A percentile compares a stretch with the other conserved stretches of the same genome.
phyloP scores from a whole-genome alignment of 2,329 filamentous ascomycete species.

The Calonectria naviculata region DNA sequence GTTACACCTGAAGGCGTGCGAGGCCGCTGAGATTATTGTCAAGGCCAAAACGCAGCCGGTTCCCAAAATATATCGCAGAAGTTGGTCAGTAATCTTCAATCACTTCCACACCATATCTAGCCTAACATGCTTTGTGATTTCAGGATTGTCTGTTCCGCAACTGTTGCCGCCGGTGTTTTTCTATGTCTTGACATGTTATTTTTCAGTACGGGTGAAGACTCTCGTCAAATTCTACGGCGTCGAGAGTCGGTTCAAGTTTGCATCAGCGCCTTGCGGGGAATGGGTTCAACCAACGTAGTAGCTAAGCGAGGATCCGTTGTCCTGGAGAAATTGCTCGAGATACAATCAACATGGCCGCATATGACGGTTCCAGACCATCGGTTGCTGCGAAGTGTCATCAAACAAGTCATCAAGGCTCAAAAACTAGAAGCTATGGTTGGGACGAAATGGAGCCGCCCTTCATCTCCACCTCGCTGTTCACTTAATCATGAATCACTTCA shows the following conservation, averaged over 20 bases:
- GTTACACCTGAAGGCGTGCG: background rate
- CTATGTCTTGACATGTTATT: background rate
- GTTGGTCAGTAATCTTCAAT: background rate
- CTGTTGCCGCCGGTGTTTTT: background rate
- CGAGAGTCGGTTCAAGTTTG: background rate
- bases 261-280: background rate
- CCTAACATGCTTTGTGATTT: background rate
- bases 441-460: background rate
- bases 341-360: background rate
- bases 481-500: background rate
- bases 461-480: background rate
- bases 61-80: background rate
- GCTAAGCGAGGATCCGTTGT: background rate
- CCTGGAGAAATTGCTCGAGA: background rate
- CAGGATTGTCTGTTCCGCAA: background rate
- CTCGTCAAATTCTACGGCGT: background rate
- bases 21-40: background rate
- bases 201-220: background rate
- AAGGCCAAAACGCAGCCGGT: background rate
- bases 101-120: background rate
- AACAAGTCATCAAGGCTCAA: background rate
- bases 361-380: background rate
- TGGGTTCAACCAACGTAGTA: background rate
- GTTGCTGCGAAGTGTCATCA: background rate
- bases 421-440: background rate